Percentiles rank a stretch among this genome's conserved stretches.
Evolutionary conservation across 768 basidiomycete species (phyloP).

Genomic region (Tylopilus subfusipes): DNA sequence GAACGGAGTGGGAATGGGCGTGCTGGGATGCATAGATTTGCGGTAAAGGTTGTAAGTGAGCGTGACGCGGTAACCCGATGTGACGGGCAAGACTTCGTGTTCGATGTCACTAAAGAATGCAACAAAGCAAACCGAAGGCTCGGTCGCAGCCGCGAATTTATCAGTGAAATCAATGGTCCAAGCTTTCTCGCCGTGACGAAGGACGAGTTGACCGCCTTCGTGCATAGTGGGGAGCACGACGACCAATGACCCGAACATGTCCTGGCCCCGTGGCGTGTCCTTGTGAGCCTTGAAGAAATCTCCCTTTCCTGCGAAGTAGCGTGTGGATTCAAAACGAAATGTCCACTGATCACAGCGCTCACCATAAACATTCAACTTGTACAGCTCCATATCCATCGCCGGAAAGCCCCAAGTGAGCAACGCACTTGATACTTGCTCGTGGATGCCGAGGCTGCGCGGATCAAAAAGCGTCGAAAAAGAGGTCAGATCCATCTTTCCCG

Average conservation of each 20-base stretch:
- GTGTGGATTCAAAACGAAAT: neutral
- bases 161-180: conserved; percentile 4
- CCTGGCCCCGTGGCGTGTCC: conserved; percentile 33
- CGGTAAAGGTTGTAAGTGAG: conserved; percentile 41
- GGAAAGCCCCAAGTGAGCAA: conserved; percentile 1
- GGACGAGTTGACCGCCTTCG: conserved; percentile 12
- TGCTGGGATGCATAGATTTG: neutral
- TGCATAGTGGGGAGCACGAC: conserved; percentile 42
- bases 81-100: conserved; percentile 44
- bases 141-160: neutral
- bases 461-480: conserved; percentile 29
- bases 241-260: conserved; percentile 52
- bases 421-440: neutral
- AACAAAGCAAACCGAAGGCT: conserved; percentile 32
- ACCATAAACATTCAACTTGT: conserved; percentile 51
- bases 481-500: conserved; percentile 40
- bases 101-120: conserved; percentile 44
- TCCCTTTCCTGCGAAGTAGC: neutral
- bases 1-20: neutral
- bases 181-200: conserved; percentile 1
- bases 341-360: neutral
- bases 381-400: conserved; percentile 29
- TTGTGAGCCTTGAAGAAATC: conserved; percentile 12
- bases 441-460: neutral
- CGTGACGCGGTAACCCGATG: conserved; percentile 42